Evolutionary conservation across 345 rosid genomes (phyloP).

Genomic region (Populus simonii): DNA sequence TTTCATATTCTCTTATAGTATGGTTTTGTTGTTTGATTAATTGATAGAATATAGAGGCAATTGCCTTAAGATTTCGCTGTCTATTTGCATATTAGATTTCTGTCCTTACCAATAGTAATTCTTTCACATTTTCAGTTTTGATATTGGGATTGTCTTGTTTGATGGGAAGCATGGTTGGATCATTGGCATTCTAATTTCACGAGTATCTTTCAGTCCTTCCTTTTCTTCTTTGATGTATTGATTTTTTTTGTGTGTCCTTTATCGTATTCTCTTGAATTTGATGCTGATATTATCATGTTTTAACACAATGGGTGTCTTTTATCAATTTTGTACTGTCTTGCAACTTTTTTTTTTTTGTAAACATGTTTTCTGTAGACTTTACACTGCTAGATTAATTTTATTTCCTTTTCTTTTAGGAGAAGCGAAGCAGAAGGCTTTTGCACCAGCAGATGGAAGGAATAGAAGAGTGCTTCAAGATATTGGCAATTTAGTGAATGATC

Average conservation of each 20-base stretch:
- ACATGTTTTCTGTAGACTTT: background rate
- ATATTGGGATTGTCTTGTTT: background rate
- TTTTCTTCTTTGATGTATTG: background rate
- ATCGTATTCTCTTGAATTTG: background rate
- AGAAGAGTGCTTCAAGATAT: conserved; percentile 72
- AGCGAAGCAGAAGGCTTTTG: conserved; percentile 44
- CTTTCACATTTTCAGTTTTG: background rate
- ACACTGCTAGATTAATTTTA: background rate
- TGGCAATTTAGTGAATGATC: conserved; percentile 58
- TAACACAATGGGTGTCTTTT: background rate
- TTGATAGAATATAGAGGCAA: background rate
- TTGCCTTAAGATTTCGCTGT: background rate
- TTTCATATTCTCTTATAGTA: too few species aligned
- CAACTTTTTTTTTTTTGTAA: background rate
- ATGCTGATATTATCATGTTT: background rate
- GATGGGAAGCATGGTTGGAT: background rate
- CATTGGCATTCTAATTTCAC: background rate
- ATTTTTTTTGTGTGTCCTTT: background rate
- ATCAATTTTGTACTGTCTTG: background rate
- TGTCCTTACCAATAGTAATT: too few species aligned
- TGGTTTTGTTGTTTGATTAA: too few species aligned
- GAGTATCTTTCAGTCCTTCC: background rate
- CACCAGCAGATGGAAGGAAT: conserved; percentile 43
- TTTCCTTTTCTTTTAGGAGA: conserved; percentile 30
- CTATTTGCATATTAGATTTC: background rate